phyloP scores from a whole-genome alignment of 139 green algal species.

The Spirogloea muscicola region DNA sequence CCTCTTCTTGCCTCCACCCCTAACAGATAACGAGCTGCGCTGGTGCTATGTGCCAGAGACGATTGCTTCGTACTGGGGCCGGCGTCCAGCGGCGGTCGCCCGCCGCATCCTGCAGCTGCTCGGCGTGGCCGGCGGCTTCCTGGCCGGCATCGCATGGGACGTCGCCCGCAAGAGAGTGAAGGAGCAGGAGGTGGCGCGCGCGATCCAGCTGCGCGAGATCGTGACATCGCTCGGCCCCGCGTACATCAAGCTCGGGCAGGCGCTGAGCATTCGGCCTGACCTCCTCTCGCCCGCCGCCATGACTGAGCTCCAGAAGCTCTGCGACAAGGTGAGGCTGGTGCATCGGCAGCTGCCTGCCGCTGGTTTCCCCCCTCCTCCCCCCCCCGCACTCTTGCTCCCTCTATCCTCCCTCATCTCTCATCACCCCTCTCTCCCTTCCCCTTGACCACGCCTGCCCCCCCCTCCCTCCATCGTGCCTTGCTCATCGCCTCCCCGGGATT shows the following conservation, averaged over 20 bases:
- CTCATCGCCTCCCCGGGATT: not conserved
- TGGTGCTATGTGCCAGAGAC: slow-evolving; percentile 78
- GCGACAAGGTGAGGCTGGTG: slow-evolving; percentile 93
- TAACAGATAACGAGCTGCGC: slow-evolving; percentile 69
- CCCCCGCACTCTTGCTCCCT: not conserved
- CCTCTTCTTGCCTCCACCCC: no score
- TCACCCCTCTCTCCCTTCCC: no score
- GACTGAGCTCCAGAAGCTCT: slow-evolving; percentile 98
- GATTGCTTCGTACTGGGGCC: slow-evolving; percentile 83
- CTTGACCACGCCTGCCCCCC: not conserved
- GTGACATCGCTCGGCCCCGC: slow-evolving; percentile 87
- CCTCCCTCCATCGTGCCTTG: not conserved
- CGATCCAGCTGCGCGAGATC: slow-evolving; percentile 91
- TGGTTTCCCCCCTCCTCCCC: not conserved
- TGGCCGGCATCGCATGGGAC: slow-evolving; percentile 67
- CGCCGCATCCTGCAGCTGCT: slow-evolving; percentile 83
- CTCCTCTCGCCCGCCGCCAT: slow-evolving; percentile 92
- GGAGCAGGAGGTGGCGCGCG: slow-evolving; percentile 72
- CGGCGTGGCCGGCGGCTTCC: slow-evolving; percentile 71
- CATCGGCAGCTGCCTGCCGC: not conserved
- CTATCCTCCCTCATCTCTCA: no score
- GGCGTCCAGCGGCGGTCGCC: slow-evolving; percentile 73
- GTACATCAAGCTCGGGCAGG: slow-evolving; percentile 96
- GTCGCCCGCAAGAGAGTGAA: slow-evolving; percentile 56
- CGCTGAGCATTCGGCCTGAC: slow-evolving; percentile 93